Evolutionary conservation across 225 moss, liverwort and hornwort genomes (phyloP).

Genomic region (Neckera pumila): DNA sequence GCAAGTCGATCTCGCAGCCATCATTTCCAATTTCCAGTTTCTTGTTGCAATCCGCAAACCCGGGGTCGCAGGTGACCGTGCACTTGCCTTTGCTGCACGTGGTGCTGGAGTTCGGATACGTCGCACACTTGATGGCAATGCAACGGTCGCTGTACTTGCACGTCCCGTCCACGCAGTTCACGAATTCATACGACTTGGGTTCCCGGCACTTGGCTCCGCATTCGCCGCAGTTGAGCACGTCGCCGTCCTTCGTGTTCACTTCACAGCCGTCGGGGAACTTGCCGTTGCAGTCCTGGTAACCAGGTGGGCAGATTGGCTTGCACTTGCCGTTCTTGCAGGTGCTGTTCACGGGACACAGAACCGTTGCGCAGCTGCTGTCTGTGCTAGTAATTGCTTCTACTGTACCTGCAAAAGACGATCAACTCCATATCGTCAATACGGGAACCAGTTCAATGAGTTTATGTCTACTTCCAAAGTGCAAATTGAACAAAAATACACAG

Average conservation of each 20-base stretch:
- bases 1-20: conserved; percentile 9
- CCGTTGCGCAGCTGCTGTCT: background rate
- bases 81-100: background rate
- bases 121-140: conserved; percentile 6
- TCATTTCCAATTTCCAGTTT: background rate
- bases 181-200: background rate
- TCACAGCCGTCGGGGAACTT: background rate
- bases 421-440: background rate
- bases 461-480: background rate
- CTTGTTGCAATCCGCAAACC: background rate
- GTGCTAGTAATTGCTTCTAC: background rate
- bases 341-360: background rate
- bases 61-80: background rate
- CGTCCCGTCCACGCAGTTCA: background rate
- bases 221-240: background rate
- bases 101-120: background rate
- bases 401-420: background rate
- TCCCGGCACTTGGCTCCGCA: background rate
- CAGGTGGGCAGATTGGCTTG: background rate
- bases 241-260: background rate
- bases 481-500: background rate
- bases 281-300: background rate
- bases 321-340: conserved; percentile 1
- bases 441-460: background rate
- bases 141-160: conserved; percentile 5